phyloP scores from a whole-genome alignment of 23 red algal genomes.

The Gracilaria caudata region DNA sequence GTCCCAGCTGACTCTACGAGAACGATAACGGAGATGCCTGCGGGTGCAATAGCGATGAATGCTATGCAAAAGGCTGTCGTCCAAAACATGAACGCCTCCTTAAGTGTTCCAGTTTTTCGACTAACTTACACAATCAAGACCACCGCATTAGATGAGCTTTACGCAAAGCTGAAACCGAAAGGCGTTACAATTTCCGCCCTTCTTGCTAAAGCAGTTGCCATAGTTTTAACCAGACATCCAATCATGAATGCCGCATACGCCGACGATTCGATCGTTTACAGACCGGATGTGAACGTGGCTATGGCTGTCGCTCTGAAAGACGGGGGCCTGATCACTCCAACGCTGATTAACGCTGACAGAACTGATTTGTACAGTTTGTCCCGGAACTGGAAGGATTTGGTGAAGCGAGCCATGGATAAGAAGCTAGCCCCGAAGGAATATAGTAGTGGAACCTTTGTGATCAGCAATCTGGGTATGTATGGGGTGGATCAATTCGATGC shows the following conservation, averaged over 20 bases:
- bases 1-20: slow-evolving; percentile 3
- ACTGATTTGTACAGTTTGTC: slow-evolving; percentile 91
- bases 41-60: slow-evolving; percentile 93
- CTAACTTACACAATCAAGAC: slow-evolving; percentile 92
- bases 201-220: slow-evolving; percentile 91
- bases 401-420: slow-evolving; percentile 82
- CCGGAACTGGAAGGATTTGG: slow-evolving; percentile 91
- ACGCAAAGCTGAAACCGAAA: slow-evolving; percentile 90
- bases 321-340: slow-evolving; percentile 95
- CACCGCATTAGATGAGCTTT: slow-evolving; percentile 88
- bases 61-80: slow-evolving; percentile 95
- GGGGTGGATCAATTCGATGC: slow-evolving; percentile 94
- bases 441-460: slow-evolving; percentile 83
- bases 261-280: slow-evolving; percentile 83
- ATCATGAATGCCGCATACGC: slow-evolving; percentile 92
- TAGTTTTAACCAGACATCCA: slow-evolving; percentile 83
- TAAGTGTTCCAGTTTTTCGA: slow-evolving; percentile 89
- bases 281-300: slow-evolving; percentile 78
- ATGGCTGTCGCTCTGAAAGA: slow-evolving; percentile 93
- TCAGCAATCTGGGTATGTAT: slow-evolving; percentile 99
- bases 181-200: slow-evolving; percentile 93
- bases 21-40: slow-evolving; percentile 51
- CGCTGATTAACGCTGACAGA: slow-evolving; percentile 77
- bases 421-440: slow-evolving; percentile 91
- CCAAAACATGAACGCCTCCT: slow-evolving; percentile 92